Conservation (phyloP, 129 eudicot genomes). For the Pittosporum tobira region DNA sequence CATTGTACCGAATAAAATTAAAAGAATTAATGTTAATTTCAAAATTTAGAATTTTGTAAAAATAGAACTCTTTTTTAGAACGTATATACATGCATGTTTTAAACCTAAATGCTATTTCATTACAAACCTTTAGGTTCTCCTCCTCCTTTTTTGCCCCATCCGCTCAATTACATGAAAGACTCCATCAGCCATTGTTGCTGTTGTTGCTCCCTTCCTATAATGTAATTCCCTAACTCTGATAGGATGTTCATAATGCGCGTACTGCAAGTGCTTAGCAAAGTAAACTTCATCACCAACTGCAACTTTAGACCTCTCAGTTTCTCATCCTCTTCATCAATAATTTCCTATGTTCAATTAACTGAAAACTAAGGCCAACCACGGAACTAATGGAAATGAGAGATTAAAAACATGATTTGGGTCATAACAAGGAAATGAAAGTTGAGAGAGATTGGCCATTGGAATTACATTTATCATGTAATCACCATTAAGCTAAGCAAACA, state of each 20-base stretch:
- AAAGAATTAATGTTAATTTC: too few species aligned
- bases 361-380: background rate
- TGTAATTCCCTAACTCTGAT: constrained; percentile 23
- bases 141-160: constrained; percentile 4
- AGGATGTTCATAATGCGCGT: constrained; percentile 18
- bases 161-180: constrained; percentile 8
- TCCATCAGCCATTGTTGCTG: constrained; percentile 20
- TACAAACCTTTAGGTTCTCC: background rate
- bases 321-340: constrained; percentile 30
- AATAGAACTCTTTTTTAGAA: too few species aligned
- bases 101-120: background rate
- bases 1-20: too few species aligned
- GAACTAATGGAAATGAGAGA: background rate
- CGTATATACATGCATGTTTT: background rate
- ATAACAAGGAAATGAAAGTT: background rate
- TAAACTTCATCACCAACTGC: constrained; percentile 21
- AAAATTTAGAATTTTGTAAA: too few species aligned
- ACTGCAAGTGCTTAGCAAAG: constrained; percentile 13
- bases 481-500: too few species aligned
- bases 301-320: constrained; percentile 19
- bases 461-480: too few species aligned
- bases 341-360: constrained; percentile 3
- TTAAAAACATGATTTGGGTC: background rate
- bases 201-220: constrained; percentile 15
- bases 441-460: too few species aligned